Evolutionary conservation across 2,329 filamentous ascomycete species (phyloP), one percentile per base, ranked within the genome.

Genomic region (Fusarium sp.): DNA sequence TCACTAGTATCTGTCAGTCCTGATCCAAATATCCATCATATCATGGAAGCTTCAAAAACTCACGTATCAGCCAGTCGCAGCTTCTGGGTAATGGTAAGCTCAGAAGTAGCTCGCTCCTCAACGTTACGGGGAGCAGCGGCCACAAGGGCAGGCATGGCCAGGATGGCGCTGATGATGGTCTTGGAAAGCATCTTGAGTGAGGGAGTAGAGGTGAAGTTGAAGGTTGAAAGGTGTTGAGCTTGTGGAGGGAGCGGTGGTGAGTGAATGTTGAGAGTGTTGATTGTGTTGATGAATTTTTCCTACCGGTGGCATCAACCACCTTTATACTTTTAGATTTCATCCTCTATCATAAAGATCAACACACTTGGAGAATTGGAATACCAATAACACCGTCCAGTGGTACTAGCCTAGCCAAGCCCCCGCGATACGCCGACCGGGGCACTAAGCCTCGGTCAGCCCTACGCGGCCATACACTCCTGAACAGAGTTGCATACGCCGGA

Each of bases 61-160:
- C 68, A 83, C 78, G 77, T 82, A 65, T 85, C 82, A 4, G 83
- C 81, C 24, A 83, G 79, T 38, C 79, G 75, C 63, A 85, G 81
- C 74, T 83, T 80, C 38, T 81, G 78, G 1, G 83, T 79, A 55
- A 80, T 75, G 70, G 79, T 81, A 17, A 79, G 69, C 44, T 75
- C 78, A 2, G 71, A n/a, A 1, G 56, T 40, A 44, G 65, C 49
- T 6, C 59, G 59, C 51, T 35, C 22, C 38, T 20, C 62, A 59
- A 56, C 31, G 62, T 27, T 58, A 67, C 53, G 69, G 29, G 76
- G 75, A 22, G 78, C 75, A 51, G 79, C 77, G 36, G 78, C 55
- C 63, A 79, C 79, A 12, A 79, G 44, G 38, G 82, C 78, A 62
- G 81, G 80, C 65, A 80, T 80, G 64, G 83, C 83, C 80, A 87